phyloP scores from a whole-genome alignment of 176 grass and related monocot species.

The Saccharum officinarum region DNA sequence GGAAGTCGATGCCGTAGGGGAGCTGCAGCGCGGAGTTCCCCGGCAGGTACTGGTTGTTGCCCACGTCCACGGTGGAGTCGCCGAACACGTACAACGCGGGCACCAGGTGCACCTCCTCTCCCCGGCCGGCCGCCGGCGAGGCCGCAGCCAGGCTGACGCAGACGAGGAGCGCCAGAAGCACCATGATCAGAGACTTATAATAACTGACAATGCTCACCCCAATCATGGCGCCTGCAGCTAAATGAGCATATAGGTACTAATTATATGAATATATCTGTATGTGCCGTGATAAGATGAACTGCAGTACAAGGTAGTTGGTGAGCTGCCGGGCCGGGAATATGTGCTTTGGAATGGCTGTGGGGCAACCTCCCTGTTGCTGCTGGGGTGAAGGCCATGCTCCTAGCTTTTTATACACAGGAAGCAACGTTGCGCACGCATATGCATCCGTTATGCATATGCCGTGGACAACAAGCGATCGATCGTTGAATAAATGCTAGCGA shows the following conservation, averaged over 20 bases:
- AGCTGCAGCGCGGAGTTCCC: constrained; percentile 32
- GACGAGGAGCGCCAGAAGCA: not conserved
- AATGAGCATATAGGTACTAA: constrained; percentile 9
- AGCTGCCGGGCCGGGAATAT: constrained; percentile 37
- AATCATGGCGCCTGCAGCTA: constrained; percentile 22
- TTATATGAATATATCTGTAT: not conserved
- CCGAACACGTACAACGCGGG: constrained; percentile 68
- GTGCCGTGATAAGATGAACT: constrained; percentile 27
- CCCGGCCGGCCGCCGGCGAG: not conserved
- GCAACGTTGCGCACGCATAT: not conserved
- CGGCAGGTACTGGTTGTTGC: constrained; percentile 59
- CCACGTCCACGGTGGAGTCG: constrained; percentile 58
- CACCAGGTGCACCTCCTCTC: constrained; percentile 38
- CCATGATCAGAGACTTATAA: constrained; percentile 26
- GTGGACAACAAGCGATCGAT: constrained; percentile 23
- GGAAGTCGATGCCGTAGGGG: constrained; percentile 65
- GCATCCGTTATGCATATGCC: not conserved
- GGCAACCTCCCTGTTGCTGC: constrained; percentile 21
- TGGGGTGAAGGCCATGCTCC: not conserved
- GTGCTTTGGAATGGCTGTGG: constrained; percentile 42
- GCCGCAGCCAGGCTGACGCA: not conserved
- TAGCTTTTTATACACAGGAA: constrained; percentile 9
- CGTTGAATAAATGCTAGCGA: not conserved
- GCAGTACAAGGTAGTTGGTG: constrained; percentile 33
- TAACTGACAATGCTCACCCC: not conserved